Evolutionary conservation across 1,284 basidiomycete species (phyloP).

Genomic region (Phellopilus nigrolimitatus): DNA sequence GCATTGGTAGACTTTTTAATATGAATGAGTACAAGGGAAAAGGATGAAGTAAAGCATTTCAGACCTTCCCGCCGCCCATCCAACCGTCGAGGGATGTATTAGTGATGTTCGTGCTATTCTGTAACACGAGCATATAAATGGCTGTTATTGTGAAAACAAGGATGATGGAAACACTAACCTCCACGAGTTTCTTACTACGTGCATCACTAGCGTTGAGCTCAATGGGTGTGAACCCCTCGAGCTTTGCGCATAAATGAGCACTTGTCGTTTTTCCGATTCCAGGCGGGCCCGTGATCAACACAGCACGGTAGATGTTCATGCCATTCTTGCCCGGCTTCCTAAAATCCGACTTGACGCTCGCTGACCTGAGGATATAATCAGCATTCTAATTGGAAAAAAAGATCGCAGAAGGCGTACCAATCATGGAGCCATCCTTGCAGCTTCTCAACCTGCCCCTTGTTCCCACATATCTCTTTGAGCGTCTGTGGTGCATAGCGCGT

Average conservation of each 20-base stretch:
- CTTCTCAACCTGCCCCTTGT: slow-evolving; percentile 89
- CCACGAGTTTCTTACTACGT: slow-evolving; percentile 94
- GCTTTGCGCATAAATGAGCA: slow-evolving; percentile 87
- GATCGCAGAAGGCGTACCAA: slow-evolving; percentile 67
- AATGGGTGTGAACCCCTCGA: slow-evolving; percentile 87
- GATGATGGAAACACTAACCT: slow-evolving; percentile 44
- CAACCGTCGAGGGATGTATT: slow-evolving; percentile 89
- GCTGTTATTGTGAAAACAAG: neutral
- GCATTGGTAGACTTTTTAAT: slow-evolving; percentile 54
- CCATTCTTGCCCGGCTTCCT: slow-evolving; percentile 94
- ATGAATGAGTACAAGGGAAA: neutral
- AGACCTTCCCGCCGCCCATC: slow-evolving; percentile 61
- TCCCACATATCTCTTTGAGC: slow-evolving; percentile 92
- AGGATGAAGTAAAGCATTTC: slow-evolving; percentile 22
- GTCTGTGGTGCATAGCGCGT: slow-evolving; percentile 88
- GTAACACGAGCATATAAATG: neutral
- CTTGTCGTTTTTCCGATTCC: slow-evolving; percentile 98
- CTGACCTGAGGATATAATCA: slow-evolving; percentile 58
- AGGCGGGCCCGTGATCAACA: slow-evolving; percentile 89
- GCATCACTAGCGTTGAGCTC: slow-evolving; percentile 97
- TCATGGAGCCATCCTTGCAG: slow-evolving; percentile 82
- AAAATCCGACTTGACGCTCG: slow-evolving; percentile 69
- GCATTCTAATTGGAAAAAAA: neutral
- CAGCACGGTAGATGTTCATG: slow-evolving; percentile 82
- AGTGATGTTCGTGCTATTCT: slow-evolving; percentile 84